phyloP scores from a whole-genome alignment of 1,284 basidiomycete genomes.

The Microbotryomycetes sp. region DNA sequence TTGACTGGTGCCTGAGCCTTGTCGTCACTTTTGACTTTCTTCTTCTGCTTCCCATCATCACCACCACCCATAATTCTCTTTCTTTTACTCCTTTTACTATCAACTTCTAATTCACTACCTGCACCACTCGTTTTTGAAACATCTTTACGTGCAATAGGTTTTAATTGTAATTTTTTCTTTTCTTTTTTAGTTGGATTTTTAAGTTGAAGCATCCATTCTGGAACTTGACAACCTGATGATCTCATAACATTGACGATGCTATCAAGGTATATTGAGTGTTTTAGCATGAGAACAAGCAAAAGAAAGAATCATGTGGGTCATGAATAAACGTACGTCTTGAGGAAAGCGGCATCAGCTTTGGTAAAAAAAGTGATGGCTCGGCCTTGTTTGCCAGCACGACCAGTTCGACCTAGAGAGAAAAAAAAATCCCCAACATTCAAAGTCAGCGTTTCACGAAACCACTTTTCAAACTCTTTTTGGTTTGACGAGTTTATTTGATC shows the following conservation, averaged over 20 bases:
- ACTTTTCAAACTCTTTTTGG: no score
- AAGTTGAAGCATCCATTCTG: constrained; percentile 82
- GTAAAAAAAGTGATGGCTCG: constrained; percentile 94
- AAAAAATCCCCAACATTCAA: constrained; percentile 12
- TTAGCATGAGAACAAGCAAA: no score
- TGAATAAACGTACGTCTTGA: constrained; percentile 66
- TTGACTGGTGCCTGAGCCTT: neutral
- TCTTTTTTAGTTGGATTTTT: constrained; percentile 60
- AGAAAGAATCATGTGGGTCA: neutral
- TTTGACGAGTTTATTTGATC: no score
- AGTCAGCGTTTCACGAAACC: neutral
- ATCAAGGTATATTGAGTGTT: constrained; percentile 16
- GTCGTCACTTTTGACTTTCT: neutral
- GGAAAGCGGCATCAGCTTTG: constrained; percentile 80
- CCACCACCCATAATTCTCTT: neutral
- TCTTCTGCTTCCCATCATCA: neutral
- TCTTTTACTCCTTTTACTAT: neutral
- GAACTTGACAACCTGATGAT: constrained; percentile 78
- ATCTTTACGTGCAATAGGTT: constrained; percentile 57
- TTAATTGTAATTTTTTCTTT: constrained; percentile 71
- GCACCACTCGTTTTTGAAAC: constrained; percentile 25
- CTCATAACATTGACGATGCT: constrained; percentile 92
- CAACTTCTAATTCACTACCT: neutral
- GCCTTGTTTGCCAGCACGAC: constrained; percentile 83
- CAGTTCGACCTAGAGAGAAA: constrained; percentile 70